phyloP scores from a whole-genome alignment of 1,139 yeast species.

The Debaryomycetaceae sp. region DNA sequence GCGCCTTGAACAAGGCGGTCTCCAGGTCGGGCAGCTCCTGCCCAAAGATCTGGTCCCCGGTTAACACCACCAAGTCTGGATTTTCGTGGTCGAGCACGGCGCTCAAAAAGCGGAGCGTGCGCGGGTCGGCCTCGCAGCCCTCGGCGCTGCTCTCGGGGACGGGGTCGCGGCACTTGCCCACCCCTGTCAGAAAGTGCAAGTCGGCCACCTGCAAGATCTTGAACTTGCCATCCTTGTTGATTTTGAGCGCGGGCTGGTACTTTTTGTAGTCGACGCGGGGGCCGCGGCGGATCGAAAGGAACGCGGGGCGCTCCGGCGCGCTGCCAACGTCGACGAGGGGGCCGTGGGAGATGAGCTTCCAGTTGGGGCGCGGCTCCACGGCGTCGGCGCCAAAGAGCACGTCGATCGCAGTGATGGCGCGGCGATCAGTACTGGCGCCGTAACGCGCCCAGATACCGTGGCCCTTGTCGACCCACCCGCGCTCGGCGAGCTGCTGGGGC shows the following conservation, averaged over 20 bases:
- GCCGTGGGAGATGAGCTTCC: slow-evolving; percentile 42
- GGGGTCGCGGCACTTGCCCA: slow-evolving; percentile 63
- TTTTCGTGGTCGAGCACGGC: slow-evolving; percentile 55
- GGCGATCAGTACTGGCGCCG: slow-evolving; percentile 15
- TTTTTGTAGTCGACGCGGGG: slow-evolving; percentile 19
- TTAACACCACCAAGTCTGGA: slow-evolving; percentile 69
- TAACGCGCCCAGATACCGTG: slow-evolving; percentile 33
- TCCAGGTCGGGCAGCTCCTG: slow-evolving; percentile 62
- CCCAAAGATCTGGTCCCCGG: slow-evolving; percentile 79
- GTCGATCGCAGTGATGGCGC: slow-evolving; percentile 45
- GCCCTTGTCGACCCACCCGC: slow-evolving; percentile 34
- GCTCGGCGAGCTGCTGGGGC: slow-evolving; percentile 21
- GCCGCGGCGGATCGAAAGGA: slow-evolving; percentile 28
- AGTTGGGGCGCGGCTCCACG: slow-evolving; percentile 71
- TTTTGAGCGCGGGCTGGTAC: slow-evolving; percentile 13
- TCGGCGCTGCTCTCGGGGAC: slow-evolving; percentile 36
- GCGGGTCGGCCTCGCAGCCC: slow-evolving; percentile 62
- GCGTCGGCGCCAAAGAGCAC: slow-evolving; percentile 70
- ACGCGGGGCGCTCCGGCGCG: slow-evolving; percentile 18
- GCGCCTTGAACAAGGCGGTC: slow-evolving; percentile 63
- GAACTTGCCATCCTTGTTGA: slow-evolving; percentile 38
- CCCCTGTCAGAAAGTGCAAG: slow-evolving; percentile 67
- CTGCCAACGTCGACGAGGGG: slow-evolving; percentile 21
- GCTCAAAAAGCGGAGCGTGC: slow-evolving; percentile 58
- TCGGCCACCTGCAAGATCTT: slow-evolving; percentile 79